Conservation (phyloP, 2,329 filamentous ascomycete species). For the Leptographium radiaticola region DNA sequence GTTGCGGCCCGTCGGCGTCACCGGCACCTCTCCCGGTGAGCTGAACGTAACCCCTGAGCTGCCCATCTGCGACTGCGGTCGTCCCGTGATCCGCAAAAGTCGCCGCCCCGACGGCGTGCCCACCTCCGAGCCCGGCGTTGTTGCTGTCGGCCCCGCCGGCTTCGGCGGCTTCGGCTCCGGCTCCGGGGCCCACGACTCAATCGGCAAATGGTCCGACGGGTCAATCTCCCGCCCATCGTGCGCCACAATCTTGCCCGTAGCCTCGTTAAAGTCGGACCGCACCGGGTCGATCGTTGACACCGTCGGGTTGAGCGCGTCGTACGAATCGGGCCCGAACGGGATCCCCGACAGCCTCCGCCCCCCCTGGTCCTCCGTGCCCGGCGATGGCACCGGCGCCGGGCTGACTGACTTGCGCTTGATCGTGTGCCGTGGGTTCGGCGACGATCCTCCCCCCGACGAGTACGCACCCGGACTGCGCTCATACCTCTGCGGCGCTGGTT, state of each 20-base stretch:
- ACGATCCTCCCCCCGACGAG: conserved; percentile 19
- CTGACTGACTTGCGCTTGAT: conserved; percentile 63
- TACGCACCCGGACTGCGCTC: conserved; percentile 30
- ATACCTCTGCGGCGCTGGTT: conserved; percentile 2
- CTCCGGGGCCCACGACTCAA: conserved; percentile 66
- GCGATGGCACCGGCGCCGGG: conserved; percentile 42
- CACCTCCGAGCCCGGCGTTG: conserved; percentile 1
- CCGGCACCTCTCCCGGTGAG: conserved; percentile 20
- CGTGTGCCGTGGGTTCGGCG: conserved; percentile 30
- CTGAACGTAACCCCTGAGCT: conserved; percentile 17
- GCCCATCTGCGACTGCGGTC: conserved; percentile 25
- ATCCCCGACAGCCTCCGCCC: conserved; percentile 42
- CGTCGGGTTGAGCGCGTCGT: conserved; percentile 56
- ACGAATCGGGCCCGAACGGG: conserved; percentile 65
- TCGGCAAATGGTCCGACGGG: conserved; percentile 66
- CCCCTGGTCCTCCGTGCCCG: conserved; percentile 16
- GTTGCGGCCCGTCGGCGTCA: conserved; percentile 32
- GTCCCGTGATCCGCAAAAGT: conserved; percentile 33
- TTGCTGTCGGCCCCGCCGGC: conserved; percentile 15
- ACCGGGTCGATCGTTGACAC: conserved; percentile 23
- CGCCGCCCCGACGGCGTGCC: conserved; percentile 29
- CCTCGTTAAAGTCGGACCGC: conserved; percentile 32
- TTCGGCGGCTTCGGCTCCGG: conserved; percentile 48
- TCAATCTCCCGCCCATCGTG: conserved; percentile 67
- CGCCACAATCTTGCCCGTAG: conserved; percentile 58